Base-by-base conservation (phyloP, 176 grass and related monocot species). In the Triticum turgidum region DNA sequence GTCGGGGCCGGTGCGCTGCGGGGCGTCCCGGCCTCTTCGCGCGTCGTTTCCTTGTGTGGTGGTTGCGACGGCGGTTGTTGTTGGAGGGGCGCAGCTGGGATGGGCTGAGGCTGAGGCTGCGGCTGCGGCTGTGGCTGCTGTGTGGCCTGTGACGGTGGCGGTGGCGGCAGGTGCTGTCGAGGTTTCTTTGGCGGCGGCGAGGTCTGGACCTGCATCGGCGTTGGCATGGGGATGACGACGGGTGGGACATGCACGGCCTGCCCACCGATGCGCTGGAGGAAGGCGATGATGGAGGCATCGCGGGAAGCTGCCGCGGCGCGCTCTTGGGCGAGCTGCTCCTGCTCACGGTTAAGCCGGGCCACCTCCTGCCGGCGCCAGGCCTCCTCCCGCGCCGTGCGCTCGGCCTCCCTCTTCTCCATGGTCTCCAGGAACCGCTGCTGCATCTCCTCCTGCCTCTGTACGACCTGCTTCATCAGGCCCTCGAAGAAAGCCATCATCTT, bases 351-450 rank as follows among this genome's bases (percentile, higher is more conserved):
- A 63, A 98, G 84, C 37, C 96, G 87, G 10, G 93, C 93, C n/a
- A 91, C 92, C 81, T 98, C 96, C 88, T 98, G 96, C 47, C 91
- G 24, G 25, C 96, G 91, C 96, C 96, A 98, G 30, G 93, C 91
- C 79, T 98, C 96, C 80, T 98, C 96, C 33, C 93, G 77, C 30
- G 91, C 85, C 82, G 93, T 90, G 82, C 96, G 89, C 42, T 98
- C 96, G 76, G 92, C 88, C 65, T 98, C 96, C 69, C 86, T 66
- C 76, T 89, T 96, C 88, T 96, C 96, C 61, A 98, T 87, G 15
- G 82, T 95, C 84, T 98, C 96, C 51, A 98, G 69, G 87, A 98
- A 96, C 44, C 90, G 84, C 54, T 86, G 88, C 82, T 98, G 96
- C 93, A 94, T 91, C 33, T 88, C 87, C 90, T 98, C 93, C 76